Base-by-base conservation (phyloP, 805 yeast genomes). In the Pichia californica region DNA sequence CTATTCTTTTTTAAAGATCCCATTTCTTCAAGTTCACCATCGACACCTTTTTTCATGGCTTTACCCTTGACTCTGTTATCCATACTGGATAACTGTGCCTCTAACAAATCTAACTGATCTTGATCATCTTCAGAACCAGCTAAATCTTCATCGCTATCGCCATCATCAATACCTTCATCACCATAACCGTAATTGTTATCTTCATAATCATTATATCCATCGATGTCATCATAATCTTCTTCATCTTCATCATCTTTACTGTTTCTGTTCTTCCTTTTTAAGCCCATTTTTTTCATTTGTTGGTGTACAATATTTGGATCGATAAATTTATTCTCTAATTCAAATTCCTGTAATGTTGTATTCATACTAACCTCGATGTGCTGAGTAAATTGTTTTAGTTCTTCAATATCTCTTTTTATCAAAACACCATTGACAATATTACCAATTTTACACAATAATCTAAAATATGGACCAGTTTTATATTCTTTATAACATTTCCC, bases 41-140 rank as follows among this genome's bases (percentile, higher is more conserved):
- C 40, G 15, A 41, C 44, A 15, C 43, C 48, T 31, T 44, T 52
- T 43, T 37, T 48, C 47, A 60, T 35, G 18, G 63, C 57, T 30
- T 42, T 48, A 15, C 63, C 69, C 40, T 52, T 59, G 11, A 37
- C 47, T 16, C 54, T 41, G 2, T 41, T 38, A 18, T 39, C 45
- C 8, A 38, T 40, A 15, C 45, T 43, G 15, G 41, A 53, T 25
- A 67, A 40, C 25, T 58, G 48, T 1, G 60, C 64, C 43, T 70
- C 75, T 41, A 71, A 48, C 31, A 55, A 51, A 31, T 71, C 77
- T 28, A 73, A 57, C 19, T 59, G 58, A 48, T 68, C 70, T 20
- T 62, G 66, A 35, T 63, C 72, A 6, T 70, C 64, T 14, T 62
- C 65, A 35, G 66, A 70, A n/a, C 62, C 54, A 10, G 50, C 52